Evolutionary conservation across 2,329 filamentous ascomycete species (phyloP).

Genomic region (Alternaria panax): DNA sequence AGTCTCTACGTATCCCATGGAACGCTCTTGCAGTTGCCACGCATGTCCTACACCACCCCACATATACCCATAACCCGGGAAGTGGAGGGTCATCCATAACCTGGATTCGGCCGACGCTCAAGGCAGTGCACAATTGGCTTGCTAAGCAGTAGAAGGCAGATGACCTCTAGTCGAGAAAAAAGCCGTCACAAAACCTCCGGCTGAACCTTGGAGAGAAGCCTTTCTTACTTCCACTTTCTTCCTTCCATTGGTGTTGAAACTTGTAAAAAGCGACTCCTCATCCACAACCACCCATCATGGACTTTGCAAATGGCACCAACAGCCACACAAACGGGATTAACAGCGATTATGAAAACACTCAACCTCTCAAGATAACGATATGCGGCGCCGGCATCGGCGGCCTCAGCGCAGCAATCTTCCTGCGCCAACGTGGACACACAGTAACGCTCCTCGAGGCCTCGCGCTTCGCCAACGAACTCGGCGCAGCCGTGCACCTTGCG

Average conservation of each 20-base stretch:
- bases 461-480: constrained; percentile 62
- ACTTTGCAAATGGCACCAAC: constrained; percentile 20
- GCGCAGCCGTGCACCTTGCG: constrained; percentile 68
- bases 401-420: constrained; percentile 60
- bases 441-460: constrained; percentile 55
- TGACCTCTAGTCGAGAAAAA: not conserved
- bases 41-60: not conserved
- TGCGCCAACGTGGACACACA: constrained; percentile 53
- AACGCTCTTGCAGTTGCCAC: not conserved
- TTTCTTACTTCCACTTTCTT: not conserved
- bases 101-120: not conserved
- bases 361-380: constrained; percentile 51
- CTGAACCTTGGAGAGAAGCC: not conserved
- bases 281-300: constrained; percentile 18
- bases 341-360: not conserved
- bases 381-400: constrained; percentile 62
- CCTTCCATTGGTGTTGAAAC: not conserved
- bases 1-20: not conserved
- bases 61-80: not conserved
- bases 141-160: not conserved
- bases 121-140: not conserved
- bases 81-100: not conserved
- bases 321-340: constrained; percentile 6
- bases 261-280: not conserved
- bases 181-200: not conserved